These are phyloP conservation scores for Lipomyces spencermartinsiae DNA, from an alignment of 805 yeast species.

Conservation along the genomic window DNA sequence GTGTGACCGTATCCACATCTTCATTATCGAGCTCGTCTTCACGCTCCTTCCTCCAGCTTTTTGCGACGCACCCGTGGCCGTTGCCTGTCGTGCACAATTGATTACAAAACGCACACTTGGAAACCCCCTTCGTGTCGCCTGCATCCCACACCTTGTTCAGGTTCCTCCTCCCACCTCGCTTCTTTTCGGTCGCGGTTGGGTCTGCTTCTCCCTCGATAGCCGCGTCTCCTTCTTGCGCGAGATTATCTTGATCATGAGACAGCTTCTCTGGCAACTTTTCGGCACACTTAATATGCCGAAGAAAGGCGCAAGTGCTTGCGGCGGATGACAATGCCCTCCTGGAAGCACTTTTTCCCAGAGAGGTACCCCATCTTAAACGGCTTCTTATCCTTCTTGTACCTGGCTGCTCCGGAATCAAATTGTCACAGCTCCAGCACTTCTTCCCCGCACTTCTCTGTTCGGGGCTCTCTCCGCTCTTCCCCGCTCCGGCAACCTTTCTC, in stretches of 20 bases:
- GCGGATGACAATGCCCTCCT: no score
- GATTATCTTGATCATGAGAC: neutral
- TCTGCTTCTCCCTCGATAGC: conserved; percentile 7
- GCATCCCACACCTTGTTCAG: neutral
- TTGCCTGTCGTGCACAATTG: neutral
- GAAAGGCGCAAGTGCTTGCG: no score
- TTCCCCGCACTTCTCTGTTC: no score
- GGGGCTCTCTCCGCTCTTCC: no score
- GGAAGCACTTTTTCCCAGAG: no score
- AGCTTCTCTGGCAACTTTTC: no score
- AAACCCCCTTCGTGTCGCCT: neutral
- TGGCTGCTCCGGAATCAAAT: no score
- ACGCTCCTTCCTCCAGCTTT: neutral
- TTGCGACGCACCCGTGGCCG: conserved; percentile 4
- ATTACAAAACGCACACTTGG: neutral
- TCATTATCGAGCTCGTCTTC: neutral
- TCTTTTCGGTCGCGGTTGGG: neutral
- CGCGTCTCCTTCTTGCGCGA: conserved; percentile 8
- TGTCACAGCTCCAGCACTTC: no score
- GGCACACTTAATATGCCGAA: no score
- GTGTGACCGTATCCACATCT: neutral
- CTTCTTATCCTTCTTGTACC: no score
- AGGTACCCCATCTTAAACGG: no score
- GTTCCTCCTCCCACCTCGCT: conserved; percentile 1
- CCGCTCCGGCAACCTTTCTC: no score